Percentiles rank a stretch among this genome's conserved stretches.
These are phyloP conservation scores for Magnusiomyces clavatus DNA, from an alignment of 1,139 yeast genomes.

Conservation along the genomic window DNA sequence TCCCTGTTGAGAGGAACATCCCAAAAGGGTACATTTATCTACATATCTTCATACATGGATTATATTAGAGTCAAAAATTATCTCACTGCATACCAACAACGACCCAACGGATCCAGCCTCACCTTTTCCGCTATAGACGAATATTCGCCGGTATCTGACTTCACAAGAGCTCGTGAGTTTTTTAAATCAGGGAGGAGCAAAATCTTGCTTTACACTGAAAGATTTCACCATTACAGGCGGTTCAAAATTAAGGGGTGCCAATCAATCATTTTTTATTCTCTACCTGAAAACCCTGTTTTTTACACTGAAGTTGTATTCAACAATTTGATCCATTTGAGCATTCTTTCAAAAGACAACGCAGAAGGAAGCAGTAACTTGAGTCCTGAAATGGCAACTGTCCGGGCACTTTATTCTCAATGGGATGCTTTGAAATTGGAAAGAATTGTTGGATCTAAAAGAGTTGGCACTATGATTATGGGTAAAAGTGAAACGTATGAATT, in stretches of 20 bases:
- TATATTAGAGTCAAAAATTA: constrained; percentile 70
- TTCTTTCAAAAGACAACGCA: constrained; percentile 33
- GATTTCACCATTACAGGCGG: constrained; percentile 86
- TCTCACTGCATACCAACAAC: constrained; percentile 34
- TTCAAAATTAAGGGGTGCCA: constrained; percentile 83
- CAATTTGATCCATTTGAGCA: constrained; percentile 35
- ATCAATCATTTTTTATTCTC: constrained; percentile 70
- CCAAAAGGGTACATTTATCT: constrained; percentile 68
- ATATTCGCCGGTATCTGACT: constrained; percentile 62
- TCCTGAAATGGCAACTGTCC: constrained; percentile 43
- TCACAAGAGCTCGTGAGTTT: constrained; percentile 61
- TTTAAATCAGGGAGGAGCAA: constrained; percentile 60
- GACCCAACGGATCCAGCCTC: constrained; percentile 41
- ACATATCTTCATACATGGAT: constrained; percentile 83
- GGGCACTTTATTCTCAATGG: constrained; percentile 67
- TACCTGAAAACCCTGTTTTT: constrained; percentile 79
- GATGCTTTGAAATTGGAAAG: constrained; percentile 77
- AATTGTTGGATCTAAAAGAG: constrained; percentile 73
- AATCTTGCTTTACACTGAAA: constrained; percentile 77
- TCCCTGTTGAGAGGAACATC: constrained; percentile 50
- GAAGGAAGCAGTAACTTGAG: too few relatives aligned
- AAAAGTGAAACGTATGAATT: constrained; percentile 70
- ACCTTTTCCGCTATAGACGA: constrained; percentile 54
- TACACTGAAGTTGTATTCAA: constrained; percentile 62
- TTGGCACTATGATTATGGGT: constrained; percentile 63